These are phyloP conservation scores for Fusarium irregulare DNA, from an alignment of 2,329 filamentous ascomycete species.

Conservation along the genomic window DNA sequence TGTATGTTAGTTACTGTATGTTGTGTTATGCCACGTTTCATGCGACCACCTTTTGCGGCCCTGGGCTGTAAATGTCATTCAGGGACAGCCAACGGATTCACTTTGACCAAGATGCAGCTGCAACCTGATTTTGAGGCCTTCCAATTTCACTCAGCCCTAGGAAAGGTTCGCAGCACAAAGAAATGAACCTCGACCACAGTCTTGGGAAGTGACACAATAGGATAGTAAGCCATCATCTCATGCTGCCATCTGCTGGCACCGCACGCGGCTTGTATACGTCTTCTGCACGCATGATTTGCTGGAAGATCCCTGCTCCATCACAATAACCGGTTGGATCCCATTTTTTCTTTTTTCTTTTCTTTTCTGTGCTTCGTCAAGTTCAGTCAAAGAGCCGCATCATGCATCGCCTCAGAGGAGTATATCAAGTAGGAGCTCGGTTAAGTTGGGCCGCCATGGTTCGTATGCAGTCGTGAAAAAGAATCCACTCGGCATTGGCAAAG, in stretches of 20 bases:
- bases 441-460: conserved; percentile 7
- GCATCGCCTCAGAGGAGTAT: not conserved
- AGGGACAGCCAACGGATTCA: conserved; percentile 20
- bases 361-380: not conserved
- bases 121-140: conserved; percentile 38
- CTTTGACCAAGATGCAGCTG: conserved; percentile 23
- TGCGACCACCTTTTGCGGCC: conserved; percentile 36
- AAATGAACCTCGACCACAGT: conserved; percentile 23
- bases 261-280: conserved; percentile 37
- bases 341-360: not conserved
- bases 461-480: not conserved
- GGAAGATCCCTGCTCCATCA: conserved; percentile 34
- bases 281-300: conserved; percentile 30
- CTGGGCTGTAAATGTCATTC: not conserved
- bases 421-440: conserved; percentile 9
- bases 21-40: conserved; percentile 37
- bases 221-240: conserved; percentile 10
- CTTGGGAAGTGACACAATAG: conserved; percentile 26
- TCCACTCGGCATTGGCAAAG: not conserved
- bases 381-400: conserved; percentile 28
- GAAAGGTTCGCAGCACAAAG: not conserved
- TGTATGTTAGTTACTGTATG: conserved; percentile 1
- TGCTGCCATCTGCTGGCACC: conserved; percentile 42
- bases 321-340: not conserved
- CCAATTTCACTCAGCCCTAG: conserved; percentile 20